These are phyloP conservation scores for Fonsecaea monophora DNA, from an alignment of 2,329 filamentous ascomycete genomes.

Conservation along the genomic window DNA sequence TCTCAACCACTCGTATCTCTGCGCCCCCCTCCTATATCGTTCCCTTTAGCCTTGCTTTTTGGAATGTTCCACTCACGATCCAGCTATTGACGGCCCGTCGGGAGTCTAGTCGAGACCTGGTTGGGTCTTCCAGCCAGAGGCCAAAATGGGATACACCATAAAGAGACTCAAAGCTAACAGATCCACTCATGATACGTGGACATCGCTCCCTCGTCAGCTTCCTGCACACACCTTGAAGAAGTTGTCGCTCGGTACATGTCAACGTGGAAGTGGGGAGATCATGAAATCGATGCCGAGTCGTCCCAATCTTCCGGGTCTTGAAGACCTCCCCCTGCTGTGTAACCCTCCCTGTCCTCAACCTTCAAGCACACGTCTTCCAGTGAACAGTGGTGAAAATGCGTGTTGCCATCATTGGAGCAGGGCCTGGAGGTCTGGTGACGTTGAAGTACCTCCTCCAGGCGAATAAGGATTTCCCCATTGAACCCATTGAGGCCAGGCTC, in stretches of 20 bases:
- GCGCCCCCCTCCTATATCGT: not conserved
- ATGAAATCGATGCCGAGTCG: slow-evolving; percentile 10
- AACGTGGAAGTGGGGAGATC: slow-evolving; percentile 15
- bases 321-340: slow-evolving; percentile 10
- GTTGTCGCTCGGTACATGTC: slow-evolving; percentile 3
- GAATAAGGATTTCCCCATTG: slow-evolving; percentile 9
- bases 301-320: slow-evolving; percentile 7
- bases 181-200: slow-evolving; percentile 7
- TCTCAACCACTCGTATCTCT: not conserved
- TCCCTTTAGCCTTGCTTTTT: not conserved
- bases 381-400: slow-evolving; percentile 14
- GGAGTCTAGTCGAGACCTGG: not conserved
- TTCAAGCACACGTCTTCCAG: not conserved
- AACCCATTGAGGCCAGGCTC: slow-evolving; percentile 14
- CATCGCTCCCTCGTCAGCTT: slow-evolving; percentile 4
- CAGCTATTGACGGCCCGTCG: slow-evolving; percentile 3
- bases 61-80: not conserved
- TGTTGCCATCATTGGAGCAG: slow-evolving; percentile 23
- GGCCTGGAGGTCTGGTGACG: slow-evolving; percentile 23
- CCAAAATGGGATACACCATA: not conserved
- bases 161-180: not conserved
- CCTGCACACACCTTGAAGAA: slow-evolving; percentile 2
- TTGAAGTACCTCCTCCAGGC: slow-evolving; percentile 23
- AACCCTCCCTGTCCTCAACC: not conserved
- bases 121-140: not conserved